Evolutionary conservation across 768 basidiomycete genomes (phyloP).

Genomic region (Rhodotorula sphaerocarpa): DNA sequence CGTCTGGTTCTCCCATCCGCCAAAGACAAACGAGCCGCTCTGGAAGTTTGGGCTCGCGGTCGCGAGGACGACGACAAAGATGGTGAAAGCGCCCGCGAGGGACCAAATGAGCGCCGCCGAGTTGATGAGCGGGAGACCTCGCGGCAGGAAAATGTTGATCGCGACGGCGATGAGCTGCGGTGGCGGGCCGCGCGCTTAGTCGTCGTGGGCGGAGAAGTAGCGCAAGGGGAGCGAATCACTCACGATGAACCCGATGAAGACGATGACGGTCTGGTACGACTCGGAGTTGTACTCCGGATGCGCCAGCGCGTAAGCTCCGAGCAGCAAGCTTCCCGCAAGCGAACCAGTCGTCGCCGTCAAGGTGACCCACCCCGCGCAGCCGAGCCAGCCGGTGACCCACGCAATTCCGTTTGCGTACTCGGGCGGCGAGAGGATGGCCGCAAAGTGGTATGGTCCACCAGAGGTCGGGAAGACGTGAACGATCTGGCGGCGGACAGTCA

Average conservation of each 20-base stretch:
- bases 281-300: slow-evolving; percentile 13
- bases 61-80: slow-evolving; percentile 23
- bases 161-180: slow-evolving; percentile 17
- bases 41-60: slow-evolving; percentile 31
- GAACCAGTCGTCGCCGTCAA: slow-evolving; percentile 24
- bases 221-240: no score
- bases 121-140: slow-evolving; percentile 26
- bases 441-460: slow-evolving; percentile 24
- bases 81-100: slow-evolving; percentile 13
- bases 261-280: slow-evolving; percentile 25
- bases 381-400: slow-evolving; percentile 26
- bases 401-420: neutral
- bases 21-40: slow-evolving; percentile 36
- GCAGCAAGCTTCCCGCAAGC: slow-evolving; percentile 11
- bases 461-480: slow-evolving; percentile 26
- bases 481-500: neutral
- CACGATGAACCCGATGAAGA: slow-evolving; percentile 25
- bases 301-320: slow-evolving; percentile 19
- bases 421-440: slow-evolving; percentile 18
- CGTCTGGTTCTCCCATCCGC: slow-evolving; percentile 30
- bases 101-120: slow-evolving; percentile 31
- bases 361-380: slow-evolving; percentile 28
- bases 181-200: neutral
- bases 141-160: slow-evolving; percentile 28
- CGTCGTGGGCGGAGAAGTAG: neutral